phyloP scores from a whole-genome alignment of 495 filamentous ascomycete genomes.

The Cudoniella acicularis region DNA sequence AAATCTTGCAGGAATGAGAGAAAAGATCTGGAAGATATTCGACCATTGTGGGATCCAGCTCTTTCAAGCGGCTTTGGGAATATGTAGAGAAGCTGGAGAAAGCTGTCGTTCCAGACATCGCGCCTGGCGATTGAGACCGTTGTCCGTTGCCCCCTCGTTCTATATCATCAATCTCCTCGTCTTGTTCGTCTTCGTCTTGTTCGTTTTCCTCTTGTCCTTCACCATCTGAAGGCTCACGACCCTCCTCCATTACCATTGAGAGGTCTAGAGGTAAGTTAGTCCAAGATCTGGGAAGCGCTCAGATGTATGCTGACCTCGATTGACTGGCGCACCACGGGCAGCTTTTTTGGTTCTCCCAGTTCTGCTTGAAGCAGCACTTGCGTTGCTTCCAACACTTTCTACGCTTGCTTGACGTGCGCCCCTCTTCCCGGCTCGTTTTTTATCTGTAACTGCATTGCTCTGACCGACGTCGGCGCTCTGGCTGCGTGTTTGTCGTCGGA shows the following conservation, averaged over 20 bases:
- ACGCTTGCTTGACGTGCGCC: slow-evolving; percentile 30
- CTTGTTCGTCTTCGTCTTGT: slow-evolving; percentile 4
- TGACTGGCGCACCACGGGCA: background rate
- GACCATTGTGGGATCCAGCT: slow-evolving; percentile 29
- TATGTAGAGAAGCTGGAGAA: slow-evolving; percentile 21
- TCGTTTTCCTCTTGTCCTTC: slow-evolving; percentile 4
- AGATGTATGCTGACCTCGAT: slow-evolving; percentile 8
- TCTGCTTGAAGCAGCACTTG: slow-evolving; percentile 10
- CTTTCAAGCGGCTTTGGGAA: slow-evolving; percentile 29
- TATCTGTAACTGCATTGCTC: slow-evolving; percentile 7
- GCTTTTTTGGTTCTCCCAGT: slow-evolving; percentile 9
- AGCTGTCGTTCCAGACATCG: slow-evolving; percentile 38
- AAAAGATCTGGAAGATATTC: slow-evolving; percentile 33
- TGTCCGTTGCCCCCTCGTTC: background rate
- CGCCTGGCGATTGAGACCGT: slow-evolving; percentile 27
- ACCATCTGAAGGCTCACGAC: background rate
- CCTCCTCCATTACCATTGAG: slow-evolving; percentile 32
- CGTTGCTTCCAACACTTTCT: slow-evolving; percentile 23
- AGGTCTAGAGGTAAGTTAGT: slow-evolving; percentile 28
- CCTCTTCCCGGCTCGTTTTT: slow-evolving; percentile 15
- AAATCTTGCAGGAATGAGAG: slow-evolving; percentile 22
- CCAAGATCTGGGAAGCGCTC: background rate
- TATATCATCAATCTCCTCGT: background rate
- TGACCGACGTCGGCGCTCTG: slow-evolving; percentile 35
- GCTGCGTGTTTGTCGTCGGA: slow-evolving; percentile 33